Conservation (phyloP, 805 yeast genomes). For the Kluyveromyces aestuarii region DNA sequence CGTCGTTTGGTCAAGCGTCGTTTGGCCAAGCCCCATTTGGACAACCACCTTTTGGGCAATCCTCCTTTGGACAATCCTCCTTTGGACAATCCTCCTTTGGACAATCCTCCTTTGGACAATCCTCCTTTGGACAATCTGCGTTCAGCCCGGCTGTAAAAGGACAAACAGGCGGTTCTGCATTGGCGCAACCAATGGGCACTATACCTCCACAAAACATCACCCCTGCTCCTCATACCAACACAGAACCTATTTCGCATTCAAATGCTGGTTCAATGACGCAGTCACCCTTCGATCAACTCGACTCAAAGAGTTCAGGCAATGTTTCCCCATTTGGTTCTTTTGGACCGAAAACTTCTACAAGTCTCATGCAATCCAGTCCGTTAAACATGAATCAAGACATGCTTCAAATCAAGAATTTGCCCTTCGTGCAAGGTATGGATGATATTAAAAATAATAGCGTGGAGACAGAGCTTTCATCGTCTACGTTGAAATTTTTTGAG, state of each 20-base stretch:
- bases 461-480: constrained; percentile 35
- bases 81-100: constrained; percentile 15
- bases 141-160: constrained; percentile 1
- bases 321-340: neutral
- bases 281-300: neutral
- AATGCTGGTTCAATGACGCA: neutral
- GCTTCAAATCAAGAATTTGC: neutral
- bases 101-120: constrained; percentile 13
- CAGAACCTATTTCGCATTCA: neutral
- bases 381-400: neutral
- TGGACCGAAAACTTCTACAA: neutral
- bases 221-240: neutral
- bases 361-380: neutral
- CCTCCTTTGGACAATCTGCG: constrained; percentile 14
- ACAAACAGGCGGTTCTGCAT: neutral
- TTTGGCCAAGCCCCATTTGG: constrained; percentile 12
- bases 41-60: constrained; percentile 14
- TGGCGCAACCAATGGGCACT: neutral
- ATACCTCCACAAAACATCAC: neutral
- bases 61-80: constrained; percentile 17
- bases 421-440: constrained; percentile 27
- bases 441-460: constrained; percentile 21
- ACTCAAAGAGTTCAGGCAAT: neutral
- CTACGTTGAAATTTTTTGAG: constrained; percentile 39
- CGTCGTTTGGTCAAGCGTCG: constrained; percentile 15